Conservation (phyloP, 192 early-diverging fungal genomes). For the Umbelopsis ramanniana region DNA sequence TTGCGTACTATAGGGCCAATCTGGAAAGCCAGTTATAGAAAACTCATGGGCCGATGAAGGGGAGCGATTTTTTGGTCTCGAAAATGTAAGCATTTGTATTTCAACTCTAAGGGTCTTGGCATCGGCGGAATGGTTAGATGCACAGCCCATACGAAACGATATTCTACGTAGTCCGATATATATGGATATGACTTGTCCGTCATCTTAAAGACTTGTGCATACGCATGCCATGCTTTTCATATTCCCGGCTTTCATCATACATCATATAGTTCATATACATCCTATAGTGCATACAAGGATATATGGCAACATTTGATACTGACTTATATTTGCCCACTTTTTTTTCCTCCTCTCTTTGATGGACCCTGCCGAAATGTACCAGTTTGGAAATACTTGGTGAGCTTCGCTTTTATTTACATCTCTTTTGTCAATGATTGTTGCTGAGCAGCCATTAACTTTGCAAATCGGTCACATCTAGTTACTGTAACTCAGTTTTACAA, state of each 20-base stretch:
- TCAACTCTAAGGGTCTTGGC: neutral
- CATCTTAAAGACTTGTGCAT: too few species aligned
- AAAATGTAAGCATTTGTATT: slow-evolving; percentile 70
- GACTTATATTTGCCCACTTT: neutral
- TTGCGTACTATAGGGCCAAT: slow-evolving; percentile 42
- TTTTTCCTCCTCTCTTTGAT: slow-evolving; percentile 21
- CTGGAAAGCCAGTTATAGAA: slow-evolving; percentile 45
- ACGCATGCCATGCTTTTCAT: neutral
- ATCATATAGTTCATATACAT: too few species aligned
- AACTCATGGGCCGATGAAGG: slow-evolving; percentile 59
- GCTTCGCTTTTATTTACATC: slow-evolving; percentile 12
- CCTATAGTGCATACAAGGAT: too few species aligned
- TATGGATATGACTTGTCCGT: too few species aligned
- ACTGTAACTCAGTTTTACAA: slow-evolving; percentile 96
- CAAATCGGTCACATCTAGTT: slow-evolving; percentile 51
- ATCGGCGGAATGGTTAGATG: neutral
- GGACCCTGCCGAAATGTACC: neutral
- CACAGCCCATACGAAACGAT: neutral
- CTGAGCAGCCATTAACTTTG: too few species aligned
- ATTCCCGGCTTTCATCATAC: neutral
- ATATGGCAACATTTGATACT: too few species aligned
- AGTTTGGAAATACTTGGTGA: slow-evolving; percentile 92
- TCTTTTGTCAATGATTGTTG: neutral
- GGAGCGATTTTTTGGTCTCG: slow-evolving; percentile 86
- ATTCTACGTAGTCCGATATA: neutral